Conservation (phyloP, 2,329 filamentous ascomycete species). For the Alternaria consortialis region DNA sequence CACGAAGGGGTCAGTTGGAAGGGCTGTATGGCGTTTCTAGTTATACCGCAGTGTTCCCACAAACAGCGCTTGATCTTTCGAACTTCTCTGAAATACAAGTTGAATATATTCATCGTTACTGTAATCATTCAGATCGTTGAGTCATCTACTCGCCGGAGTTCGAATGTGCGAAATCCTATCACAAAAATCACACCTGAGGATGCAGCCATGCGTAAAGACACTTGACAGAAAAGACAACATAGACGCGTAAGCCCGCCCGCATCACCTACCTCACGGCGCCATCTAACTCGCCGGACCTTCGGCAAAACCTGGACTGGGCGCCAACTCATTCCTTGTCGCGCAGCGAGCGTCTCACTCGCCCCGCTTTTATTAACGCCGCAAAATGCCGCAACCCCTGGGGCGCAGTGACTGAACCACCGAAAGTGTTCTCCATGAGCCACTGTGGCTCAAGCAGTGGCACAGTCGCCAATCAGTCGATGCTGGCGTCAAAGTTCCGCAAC, state of each 20-base stretch:
- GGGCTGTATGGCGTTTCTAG: neutral
- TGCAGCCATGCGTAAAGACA: neutral
- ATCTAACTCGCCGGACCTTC: neutral
- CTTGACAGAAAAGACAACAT: neutral
- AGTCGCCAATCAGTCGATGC: conserved; percentile 13
- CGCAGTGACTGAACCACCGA: conserved; percentile 23
- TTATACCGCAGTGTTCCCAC: neutral
- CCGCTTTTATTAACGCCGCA: conserved; percentile 5
- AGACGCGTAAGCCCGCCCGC: conserved; percentile 3
- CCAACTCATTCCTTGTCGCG: neutral
- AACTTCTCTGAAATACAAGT: neutral
- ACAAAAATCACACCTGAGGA: neutral
- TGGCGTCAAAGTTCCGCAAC: neutral
- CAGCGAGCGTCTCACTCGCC: conserved; percentile 3
- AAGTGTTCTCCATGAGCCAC: conserved; percentile 9
- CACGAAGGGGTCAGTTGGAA: neutral
- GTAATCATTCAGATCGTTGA: neutral
- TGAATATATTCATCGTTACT: neutral
- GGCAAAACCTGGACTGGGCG: conserved; percentile 5
- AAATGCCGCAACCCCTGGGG: conserved; percentile 11
- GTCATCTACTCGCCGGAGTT: neutral
- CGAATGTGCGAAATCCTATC: neutral
- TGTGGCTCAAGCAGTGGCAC: conserved; percentile 19
- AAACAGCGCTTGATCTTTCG: neutral
- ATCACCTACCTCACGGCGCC: neutral